Percentiles rank a stretch among this genome's conserved stretches.
Conservation (phyloP, 768 basidiomycete species). For the Boletus pseudopeckii region DNA sequence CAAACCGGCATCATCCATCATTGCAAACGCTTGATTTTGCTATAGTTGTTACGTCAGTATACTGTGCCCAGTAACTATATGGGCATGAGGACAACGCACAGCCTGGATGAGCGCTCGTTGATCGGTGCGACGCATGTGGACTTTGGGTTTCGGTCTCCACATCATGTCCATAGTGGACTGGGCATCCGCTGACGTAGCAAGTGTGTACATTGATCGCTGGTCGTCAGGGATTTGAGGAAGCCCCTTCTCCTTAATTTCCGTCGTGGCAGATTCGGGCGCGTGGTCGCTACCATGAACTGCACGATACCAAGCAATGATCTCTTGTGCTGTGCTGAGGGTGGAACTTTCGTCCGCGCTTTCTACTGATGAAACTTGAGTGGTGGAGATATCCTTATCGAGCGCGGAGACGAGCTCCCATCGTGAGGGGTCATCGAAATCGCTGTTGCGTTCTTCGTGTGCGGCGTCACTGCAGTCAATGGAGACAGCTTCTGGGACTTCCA, state of each 20-base stretch:
- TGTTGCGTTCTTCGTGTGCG: conserved; percentile 12
- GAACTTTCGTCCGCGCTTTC: conserved; percentile 3
- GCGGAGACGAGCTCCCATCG: conserved; percentile 12
- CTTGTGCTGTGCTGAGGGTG: conserved; percentile 22
- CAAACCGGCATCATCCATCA: conserved; percentile 27
- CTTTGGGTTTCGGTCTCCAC: conserved; percentile 33
- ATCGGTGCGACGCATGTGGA: conserved; percentile 36
- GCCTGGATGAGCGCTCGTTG: conserved; percentile 36
- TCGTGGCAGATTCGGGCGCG: neutral
- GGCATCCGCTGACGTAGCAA: conserved; percentile 8
- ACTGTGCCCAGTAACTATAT: neutral
- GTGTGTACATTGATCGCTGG: conserved; percentile 26
- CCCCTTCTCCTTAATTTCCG: conserved; percentile 13
- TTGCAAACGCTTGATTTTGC: conserved; percentile 25
- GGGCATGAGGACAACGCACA: conserved; percentile 31
- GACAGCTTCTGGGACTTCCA: conserved; percentile 3
- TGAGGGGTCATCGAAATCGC: conserved; percentile 4
- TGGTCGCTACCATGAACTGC: conserved; percentile 5
- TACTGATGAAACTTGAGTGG: neutral
- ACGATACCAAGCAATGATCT: conserved; percentile 18
- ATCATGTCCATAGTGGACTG: conserved; percentile 27
- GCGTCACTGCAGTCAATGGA: conserved; percentile 7
- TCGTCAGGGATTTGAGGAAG: conserved; percentile 22
- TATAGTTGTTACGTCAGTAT: conserved; percentile 6
- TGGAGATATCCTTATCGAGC: neutral